Conservation (phyloP, 108 stramenopile genomes). For the Cyclotella cryptica region DNA sequence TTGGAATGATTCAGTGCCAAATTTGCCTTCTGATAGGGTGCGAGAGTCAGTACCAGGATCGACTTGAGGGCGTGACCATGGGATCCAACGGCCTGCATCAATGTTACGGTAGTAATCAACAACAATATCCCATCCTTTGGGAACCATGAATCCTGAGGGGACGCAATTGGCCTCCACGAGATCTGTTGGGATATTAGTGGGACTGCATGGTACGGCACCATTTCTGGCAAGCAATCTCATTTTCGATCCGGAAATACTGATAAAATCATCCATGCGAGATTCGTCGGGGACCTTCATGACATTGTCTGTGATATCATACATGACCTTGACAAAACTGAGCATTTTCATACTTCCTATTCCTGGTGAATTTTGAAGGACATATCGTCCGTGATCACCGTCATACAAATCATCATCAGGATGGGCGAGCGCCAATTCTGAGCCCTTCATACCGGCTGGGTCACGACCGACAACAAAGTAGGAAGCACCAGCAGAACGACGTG, state of each 20-base stretch:
- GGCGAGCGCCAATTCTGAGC: conserved; percentile 84
- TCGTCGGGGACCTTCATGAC: conserved; percentile 95
- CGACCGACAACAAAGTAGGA: conserved; percentile 98
- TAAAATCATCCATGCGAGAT: conserved; percentile 92
- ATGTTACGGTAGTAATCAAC: conserved; percentile 98
- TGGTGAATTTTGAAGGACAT: conserved; percentile 94
- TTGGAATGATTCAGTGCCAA: conserved; percentile 77
- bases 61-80: conserved; percentile 89
- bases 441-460: conserved; percentile 99
- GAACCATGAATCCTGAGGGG: conserved; percentile 98
- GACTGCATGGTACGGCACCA: conserved; percentile 93
- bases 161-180: conserved; percentile 96
- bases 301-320: conserved; percentile 97
- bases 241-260: conserved; percentile 95
- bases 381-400: conserved; percentile 97
- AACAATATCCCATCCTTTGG: conserved; percentile 97
- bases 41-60: conserved; percentile 58
- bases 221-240: conserved; percentile 95
- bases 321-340: conserved; percentile 97
- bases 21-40: conserved; percentile 64
- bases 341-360: conserved; percentile 96
- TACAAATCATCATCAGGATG: conserved; percentile 96
- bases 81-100: conserved; percentile 90
- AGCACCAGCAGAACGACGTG: conserved; percentile 93
- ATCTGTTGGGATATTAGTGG: conserved; percentile 93